phyloP scores from a whole-genome alignment of 805 yeast species.

The Yamadazyma akitaensis region DNA sequence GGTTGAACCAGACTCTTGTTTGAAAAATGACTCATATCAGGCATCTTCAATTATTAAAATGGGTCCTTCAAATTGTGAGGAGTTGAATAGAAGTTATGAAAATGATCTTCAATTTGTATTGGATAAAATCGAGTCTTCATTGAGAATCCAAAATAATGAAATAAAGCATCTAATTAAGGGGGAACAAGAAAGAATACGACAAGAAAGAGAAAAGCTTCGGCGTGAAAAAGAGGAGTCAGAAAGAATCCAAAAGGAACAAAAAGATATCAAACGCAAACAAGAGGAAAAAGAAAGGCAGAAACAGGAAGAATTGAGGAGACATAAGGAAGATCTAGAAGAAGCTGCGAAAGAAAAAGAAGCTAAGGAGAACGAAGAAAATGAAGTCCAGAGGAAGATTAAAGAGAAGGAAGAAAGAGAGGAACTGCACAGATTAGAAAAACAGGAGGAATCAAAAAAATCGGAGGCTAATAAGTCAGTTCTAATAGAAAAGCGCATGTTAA shows the following conservation, averaged over 20 bases:
- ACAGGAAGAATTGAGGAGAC: constrained; percentile 18
- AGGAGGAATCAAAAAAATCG: constrained; percentile 10
- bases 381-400: constrained; percentile 21
- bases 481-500: constrained; percentile 43
- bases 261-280: constrained; percentile 19
- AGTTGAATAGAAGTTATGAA: not conserved
- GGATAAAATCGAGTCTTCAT: not conserved
- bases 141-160: constrained; percentile 16
- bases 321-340: constrained; percentile 11
- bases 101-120: constrained; percentile 8
- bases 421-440: constrained; percentile 16
- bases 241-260: constrained; percentile 19
- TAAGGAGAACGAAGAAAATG: constrained; percentile 9
- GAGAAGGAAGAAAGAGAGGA: constrained; percentile 14
- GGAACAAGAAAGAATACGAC: constrained; percentile 21
- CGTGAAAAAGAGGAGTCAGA: constrained; percentile 4
- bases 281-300: constrained; percentile 15
- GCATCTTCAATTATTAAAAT: not conserved
- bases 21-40: not conserved
- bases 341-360: constrained; percentile 8
- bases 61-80: not conserved
- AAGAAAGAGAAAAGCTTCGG: constrained; percentile 20
- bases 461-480: constrained; percentile 31
- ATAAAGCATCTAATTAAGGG: constrained; percentile 17
- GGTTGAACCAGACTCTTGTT: constrained; percentile 7